A percentile compares a stretch with the other conserved stretches of the same genome.
phyloP scores from a whole-genome alignment of 306 rosid species.

The Malus orientalis region DNA sequence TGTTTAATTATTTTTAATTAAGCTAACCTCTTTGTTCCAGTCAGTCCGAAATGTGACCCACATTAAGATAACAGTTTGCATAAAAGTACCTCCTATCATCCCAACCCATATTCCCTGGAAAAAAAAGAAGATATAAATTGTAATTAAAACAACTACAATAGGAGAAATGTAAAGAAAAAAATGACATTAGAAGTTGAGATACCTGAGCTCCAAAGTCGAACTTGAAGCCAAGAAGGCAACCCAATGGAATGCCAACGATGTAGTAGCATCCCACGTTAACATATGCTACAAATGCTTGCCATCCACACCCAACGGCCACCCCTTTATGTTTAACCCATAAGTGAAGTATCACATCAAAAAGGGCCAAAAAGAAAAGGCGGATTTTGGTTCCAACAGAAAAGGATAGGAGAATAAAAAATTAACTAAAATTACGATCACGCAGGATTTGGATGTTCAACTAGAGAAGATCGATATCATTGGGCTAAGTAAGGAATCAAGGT shows the following conservation, averaged over 20 bases:
- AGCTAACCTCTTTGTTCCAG: constrained; percentile 30
- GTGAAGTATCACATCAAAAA: neutral
- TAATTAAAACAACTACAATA: too few species aligned
- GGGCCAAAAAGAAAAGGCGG: neutral
- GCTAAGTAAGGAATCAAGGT: too few species aligned
- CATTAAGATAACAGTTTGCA: constrained; percentile 35
- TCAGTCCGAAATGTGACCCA: constrained; percentile 36
- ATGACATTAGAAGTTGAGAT: neutral
- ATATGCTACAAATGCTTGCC: constrained; percentile 57
- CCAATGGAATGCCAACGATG: constrained; percentile 35
- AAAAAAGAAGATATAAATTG: neutral
- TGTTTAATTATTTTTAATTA: neutral
- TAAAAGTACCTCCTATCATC: constrained; percentile 42
- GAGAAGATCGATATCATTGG: neutral
- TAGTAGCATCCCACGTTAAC: constrained; percentile 49
- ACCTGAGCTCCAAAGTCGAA: constrained; percentile 38
- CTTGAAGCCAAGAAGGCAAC: constrained; percentile 42
- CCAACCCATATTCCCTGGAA: constrained; percentile 45
- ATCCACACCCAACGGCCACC: constrained; percentile 58
- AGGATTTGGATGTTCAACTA: neutral
- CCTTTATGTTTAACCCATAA: constrained; percentile 10
- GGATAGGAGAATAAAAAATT: too few species aligned
- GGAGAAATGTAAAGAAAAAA: too few species aligned
- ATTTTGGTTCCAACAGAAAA: neutral
- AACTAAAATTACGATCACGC: neutral